Conservation (phyloP, 768 basidiomycete species). For the Russula lepida region DNA sequence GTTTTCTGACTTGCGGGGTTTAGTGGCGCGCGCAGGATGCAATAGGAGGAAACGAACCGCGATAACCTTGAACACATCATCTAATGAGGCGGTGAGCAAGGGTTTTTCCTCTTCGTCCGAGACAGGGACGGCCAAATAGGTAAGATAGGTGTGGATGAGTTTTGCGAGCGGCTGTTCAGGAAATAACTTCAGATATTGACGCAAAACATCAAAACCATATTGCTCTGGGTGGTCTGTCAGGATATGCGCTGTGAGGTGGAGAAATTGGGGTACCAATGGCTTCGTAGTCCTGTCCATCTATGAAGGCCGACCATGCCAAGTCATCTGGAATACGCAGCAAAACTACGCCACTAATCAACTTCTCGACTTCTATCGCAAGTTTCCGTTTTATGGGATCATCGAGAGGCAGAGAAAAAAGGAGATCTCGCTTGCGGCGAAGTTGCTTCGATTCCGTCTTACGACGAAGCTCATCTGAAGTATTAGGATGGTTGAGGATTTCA, state of each 20-base stretch:
- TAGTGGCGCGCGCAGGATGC: not conserved
- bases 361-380: slow-evolving; percentile 56
- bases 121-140: slow-evolving; percentile 44
- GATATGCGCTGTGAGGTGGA: slow-evolving; percentile 3
- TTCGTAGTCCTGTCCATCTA: slow-evolving; percentile 67
- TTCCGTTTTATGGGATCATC: slow-evolving; percentile 33
- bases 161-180: slow-evolving; percentile 47
- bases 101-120: slow-evolving; percentile 34
- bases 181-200: slow-evolving; percentile 57
- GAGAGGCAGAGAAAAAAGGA: slow-evolving; percentile 52
- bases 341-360: slow-evolving; percentile 65
- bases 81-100: slow-evolving; percentile 20
- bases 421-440: slow-evolving; percentile 51
- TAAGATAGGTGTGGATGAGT: slow-evolving; percentile 60
- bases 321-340: slow-evolving; percentile 71
- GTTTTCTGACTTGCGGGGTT: slow-evolving; percentile 5
- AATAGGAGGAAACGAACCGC: slow-evolving; percentile 40
- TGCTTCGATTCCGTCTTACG: slow-evolving; percentile 68
- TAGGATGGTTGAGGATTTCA: slow-evolving; percentile 75
- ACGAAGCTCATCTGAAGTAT: slow-evolving; percentile 73
- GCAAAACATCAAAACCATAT: slow-evolving; percentile 50
- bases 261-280: slow-evolving; percentile 45
- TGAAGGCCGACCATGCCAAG: slow-evolving; percentile 68
- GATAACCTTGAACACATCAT: slow-evolving; percentile 53
- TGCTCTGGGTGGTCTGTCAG: slow-evolving; percentile 35